phyloP scores from a whole-genome alignment of 2,329 filamentous ascomycete genomes.

The Penicillium digitatum region DNA sequence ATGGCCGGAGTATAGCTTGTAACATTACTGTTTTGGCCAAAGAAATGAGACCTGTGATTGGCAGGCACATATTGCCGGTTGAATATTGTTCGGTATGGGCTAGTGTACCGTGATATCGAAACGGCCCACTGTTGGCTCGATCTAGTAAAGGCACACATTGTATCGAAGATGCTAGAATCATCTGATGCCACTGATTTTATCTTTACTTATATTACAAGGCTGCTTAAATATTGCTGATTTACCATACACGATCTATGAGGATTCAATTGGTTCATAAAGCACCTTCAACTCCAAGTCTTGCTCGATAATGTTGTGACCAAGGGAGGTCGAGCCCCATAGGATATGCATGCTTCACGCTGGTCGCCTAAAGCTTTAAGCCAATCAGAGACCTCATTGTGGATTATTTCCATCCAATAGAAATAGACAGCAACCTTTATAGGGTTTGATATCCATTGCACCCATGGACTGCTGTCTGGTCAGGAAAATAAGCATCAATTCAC shows the following conservation, averaged over 20 bases:
- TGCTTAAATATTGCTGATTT: not conserved
- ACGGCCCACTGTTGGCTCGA: not conserved
- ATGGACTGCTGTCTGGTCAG: not conserved
- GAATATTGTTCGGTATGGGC: not conserved
- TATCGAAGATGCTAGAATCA: not conserved
- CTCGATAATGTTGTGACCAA: not conserved
- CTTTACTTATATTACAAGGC: not conserved
- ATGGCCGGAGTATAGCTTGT: not conserved
- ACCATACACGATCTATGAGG: not conserved
- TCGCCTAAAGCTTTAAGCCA: not conserved
- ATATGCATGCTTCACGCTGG: not conserved
- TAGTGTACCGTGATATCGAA: not conserved
- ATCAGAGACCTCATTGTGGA: accelerated
- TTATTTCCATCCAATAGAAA: not conserved
- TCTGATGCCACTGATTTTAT: not conserved
- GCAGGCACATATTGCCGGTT: not conserved
- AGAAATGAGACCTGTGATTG: not conserved
- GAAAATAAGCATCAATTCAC: not conserved
- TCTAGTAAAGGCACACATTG: not conserved
- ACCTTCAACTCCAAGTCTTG: not conserved
- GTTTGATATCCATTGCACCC: not conserved
- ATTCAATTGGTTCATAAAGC: not conserved
- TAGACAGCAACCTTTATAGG: not conserved
- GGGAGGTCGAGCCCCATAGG: not conserved
- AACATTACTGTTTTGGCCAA: not conserved